These are phyloP conservation scores for Argentina anserina DNA, from an alignment of 306 rosid genomes.

Conservation along the genomic window DNA sequence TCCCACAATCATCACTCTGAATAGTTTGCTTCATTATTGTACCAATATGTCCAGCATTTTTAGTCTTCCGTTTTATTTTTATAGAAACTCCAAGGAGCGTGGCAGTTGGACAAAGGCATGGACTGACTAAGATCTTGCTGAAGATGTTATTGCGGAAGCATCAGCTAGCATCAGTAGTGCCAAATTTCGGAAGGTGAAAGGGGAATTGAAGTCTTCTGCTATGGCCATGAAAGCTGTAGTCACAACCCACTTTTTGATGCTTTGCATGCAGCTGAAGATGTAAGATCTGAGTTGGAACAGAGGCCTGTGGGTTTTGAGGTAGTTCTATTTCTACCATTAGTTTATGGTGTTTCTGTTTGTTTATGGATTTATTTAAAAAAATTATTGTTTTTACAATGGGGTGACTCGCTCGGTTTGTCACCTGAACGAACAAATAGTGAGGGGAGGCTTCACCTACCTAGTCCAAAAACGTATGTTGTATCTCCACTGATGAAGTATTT, in stretches of 20 bases:
- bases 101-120: constrained; percentile 36
- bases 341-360: constrained; percentile 6
- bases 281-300: constrained; percentile 37
- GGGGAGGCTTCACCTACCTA: constrained; percentile 33
- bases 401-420: constrained; percentile 49
- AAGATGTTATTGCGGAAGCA: constrained; percentile 24
- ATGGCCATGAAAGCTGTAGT: constrained; percentile 49
- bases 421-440: constrained; percentile 16
- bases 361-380: not conserved
- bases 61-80: not conserved
- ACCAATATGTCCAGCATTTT: not conserved
- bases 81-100: constrained; percentile 31
- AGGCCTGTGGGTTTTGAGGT: constrained; percentile 58
- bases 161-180: constrained; percentile 24
- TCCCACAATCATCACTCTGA: not conserved
- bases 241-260: constrained; percentile 73
- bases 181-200: constrained; percentile 41
- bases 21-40: not conserved
- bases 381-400: constrained; percentile 48
- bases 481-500: constrained; percentile 47
- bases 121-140: constrained; percentile 46
- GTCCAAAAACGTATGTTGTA: constrained; percentile 32
- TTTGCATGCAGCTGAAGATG: constrained; percentile 40
- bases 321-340: too few species aligned
- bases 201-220: constrained; percentile 59